Evolutionary conservation across 768 basidiomycete genomes (phyloP).

Genomic region (Rhizopogon vesiculosus): DNA sequence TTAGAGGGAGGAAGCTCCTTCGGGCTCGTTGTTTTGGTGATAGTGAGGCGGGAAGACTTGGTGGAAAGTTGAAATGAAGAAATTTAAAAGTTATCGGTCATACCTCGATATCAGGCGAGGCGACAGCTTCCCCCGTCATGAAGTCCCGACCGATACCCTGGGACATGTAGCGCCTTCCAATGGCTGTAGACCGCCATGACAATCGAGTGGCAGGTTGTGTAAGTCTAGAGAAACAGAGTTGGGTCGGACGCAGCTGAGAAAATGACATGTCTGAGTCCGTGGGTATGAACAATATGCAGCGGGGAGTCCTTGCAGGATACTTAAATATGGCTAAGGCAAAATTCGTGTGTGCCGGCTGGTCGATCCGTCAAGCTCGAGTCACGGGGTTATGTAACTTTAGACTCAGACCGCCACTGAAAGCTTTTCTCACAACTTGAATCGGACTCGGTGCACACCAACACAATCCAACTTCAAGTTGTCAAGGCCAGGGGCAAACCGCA

Average conservation of each 20-base stretch:
- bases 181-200: constrained; percentile 10
- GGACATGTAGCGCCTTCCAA: constrained; percentile 8
- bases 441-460: no score
- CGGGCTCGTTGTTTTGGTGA: constrained; percentile 46
- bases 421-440: no score
- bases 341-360: background rate
- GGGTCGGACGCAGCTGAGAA: constrained; percentile 6
- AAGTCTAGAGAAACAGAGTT: constrained; percentile 9
- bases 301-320: background rate
- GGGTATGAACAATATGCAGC: background rate
- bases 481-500: no score
- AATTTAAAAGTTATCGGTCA: background rate
- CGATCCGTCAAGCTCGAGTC: no score
- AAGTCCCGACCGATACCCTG: constrained; percentile 25
- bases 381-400: no score
- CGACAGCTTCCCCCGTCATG: constrained; percentile 45
- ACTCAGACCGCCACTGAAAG: no score
- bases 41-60: constrained; percentile 50
- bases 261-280: constrained; percentile 15
- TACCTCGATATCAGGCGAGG: constrained; percentile 52
- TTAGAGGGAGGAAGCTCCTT: constrained; percentile 60
- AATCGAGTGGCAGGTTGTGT: background rate
- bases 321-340: background rate
- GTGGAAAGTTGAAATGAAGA: background rate
- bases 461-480: no score